phyloP scores from a whole-genome alignment of 192 early-diverging fungal species.

The Coemansia sp. region DNA sequence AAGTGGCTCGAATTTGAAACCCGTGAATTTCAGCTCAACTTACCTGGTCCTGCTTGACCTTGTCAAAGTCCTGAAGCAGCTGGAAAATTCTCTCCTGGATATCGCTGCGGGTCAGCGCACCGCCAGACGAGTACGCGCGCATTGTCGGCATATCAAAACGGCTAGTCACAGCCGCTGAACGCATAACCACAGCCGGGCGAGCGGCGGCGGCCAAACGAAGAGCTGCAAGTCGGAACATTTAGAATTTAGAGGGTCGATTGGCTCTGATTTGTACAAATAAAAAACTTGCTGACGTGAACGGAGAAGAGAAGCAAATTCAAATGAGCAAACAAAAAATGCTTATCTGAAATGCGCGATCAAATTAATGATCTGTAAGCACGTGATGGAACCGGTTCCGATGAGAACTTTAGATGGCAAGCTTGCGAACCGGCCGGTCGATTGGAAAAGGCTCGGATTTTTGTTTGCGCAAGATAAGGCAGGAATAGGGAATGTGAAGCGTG shows the following conservation, averaged over 20 bases:
- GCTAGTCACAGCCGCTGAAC: neutral
- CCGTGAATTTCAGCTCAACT: conserved; percentile 2
- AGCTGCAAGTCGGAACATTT: conserved; percentile 40
- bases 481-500: neutral
- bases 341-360: neutral
- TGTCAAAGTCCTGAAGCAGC: conserved; percentile 92
- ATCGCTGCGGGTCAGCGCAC: conserved; percentile 60
- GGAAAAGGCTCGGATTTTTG: no score
- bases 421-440: no score
- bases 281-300: neutral
- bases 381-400: no score
- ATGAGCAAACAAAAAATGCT: neutral
- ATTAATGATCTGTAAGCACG: neutral
- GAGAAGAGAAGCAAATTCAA: neutral
- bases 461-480: no score
- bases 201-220: conserved; percentile 12
- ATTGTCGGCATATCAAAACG: conserved; percentile 1
- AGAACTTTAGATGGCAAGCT: no score
- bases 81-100: conserved; percentile 86
- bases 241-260: neutral
- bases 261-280: neutral
- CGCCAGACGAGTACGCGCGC: conserved; percentile 73
- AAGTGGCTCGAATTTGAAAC: neutral
- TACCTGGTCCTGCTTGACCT: conserved; percentile 92
- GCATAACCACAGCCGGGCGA: neutral